phyloP scores from a whole-genome alignment of 257 asterid species.

The Jacaranda copaia region DNA sequence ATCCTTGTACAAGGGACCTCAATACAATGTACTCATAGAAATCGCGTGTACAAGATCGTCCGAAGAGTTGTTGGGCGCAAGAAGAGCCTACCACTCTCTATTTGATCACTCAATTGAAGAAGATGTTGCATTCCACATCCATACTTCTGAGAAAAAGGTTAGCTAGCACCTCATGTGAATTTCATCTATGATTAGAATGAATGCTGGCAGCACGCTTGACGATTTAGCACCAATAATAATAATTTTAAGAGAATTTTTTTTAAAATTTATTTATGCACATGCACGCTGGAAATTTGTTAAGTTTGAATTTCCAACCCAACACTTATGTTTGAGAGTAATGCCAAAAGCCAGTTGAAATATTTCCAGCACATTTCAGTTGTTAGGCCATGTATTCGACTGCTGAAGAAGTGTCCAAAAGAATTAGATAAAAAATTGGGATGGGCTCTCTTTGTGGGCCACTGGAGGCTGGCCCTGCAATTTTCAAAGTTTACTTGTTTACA shows the following conservation, averaged over 20 bases:
- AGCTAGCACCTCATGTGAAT: too few relatives aligned
- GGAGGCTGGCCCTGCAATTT: too few relatives aligned
- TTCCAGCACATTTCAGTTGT: neutral
- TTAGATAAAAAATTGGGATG: neutral
- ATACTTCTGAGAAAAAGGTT: conserved; percentile 57
- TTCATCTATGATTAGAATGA: too few relatives aligned
- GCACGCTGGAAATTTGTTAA: too few relatives aligned
- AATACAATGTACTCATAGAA: conserved; percentile 56
- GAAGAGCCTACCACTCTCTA: conserved; percentile 88
- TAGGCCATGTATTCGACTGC: neutral
- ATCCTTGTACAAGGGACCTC: conserved; percentile 55
- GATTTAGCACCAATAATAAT: too few relatives aligned
- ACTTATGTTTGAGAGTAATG: too few relatives aligned
- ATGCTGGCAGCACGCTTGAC: too few relatives aligned
- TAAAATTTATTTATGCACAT: too few relatives aligned
- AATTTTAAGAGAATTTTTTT: too few relatives aligned
- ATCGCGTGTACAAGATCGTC: conserved; percentile 77
- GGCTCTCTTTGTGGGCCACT: neutral
- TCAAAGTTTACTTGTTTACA: too few relatives aligned
- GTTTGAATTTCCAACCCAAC: too few relatives aligned
- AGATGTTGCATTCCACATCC: conserved; percentile 68
- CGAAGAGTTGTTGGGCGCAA: conserved; percentile 76
- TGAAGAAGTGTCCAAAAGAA: neutral
- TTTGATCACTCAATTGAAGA: conserved; percentile 80
- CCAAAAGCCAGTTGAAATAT: neutral